Evolutionary conservation across 2,329 filamentous ascomycete genomes (phyloP), one percentile per base, ranked within the genome.

Genomic region (Apiospora aurea): DNA sequence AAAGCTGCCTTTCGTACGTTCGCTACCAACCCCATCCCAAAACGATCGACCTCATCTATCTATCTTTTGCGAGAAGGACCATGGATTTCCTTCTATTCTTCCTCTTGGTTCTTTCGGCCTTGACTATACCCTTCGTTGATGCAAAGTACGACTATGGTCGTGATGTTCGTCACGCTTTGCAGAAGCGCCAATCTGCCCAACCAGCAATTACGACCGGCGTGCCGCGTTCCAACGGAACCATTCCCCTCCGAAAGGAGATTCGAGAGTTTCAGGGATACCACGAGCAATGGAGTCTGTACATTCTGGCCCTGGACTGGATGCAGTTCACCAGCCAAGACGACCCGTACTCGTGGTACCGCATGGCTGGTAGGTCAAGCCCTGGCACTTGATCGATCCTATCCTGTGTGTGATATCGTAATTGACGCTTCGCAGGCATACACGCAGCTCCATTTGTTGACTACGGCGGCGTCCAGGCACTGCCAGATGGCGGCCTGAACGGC

Each of bases 261-360:
- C 87, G 91, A 66, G 84, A 92, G 51, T 85, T 97, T 76, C 84
- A 89, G 74, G 82, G 87, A 70, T 87, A 93, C 72, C 79, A 86
- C 11, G 90, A 94, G 77, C 87, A 88, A 78, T 94, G 92, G 90
- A 94, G 93, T 79, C 82, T 97, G 72, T 97, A 92, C 80, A 84
- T 97, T 38, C 87, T 96, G 68, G 92, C 92, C 16, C 86, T 96
- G 76, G 89, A 89, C 79, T 90, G 91, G 83, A 90, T 96, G 84
- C 91, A 94, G 82, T 87, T 85, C 73, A 89, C 89, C 71, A 84
- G 91, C 74, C 92, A 94, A 81, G 84, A 85, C 24, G 82, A 86
- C 70, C 85, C 86, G 71, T 85, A 92, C 49, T 96, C 94, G 53
- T 96, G 91, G 85, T 97, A 95, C 82, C 90, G 94, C 78, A 88